Percentiles rank a stretch among this genome's conserved stretches.
phyloP scores from a whole-genome alignment of 441 rosid genomes.

The Metrosideros polymorpha region DNA sequence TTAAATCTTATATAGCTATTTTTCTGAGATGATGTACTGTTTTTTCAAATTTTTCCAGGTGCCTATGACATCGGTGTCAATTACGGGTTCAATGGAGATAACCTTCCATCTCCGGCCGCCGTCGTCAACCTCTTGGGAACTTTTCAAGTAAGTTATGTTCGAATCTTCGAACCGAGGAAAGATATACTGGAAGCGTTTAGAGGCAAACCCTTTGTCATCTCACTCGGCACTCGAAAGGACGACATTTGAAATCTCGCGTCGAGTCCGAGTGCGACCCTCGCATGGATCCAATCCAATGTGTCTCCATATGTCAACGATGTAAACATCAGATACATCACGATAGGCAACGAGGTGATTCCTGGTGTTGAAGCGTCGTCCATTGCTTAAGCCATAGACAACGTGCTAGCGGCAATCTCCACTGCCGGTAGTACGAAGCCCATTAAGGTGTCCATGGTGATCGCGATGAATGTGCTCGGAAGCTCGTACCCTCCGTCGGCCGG shows the following conservation, averaged over 20 bases:
- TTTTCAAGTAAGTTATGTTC: neutral
- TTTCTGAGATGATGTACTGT: neutral
- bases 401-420: neutral
- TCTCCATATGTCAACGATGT: conserved; percentile 11
- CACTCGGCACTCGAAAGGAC: conserved; percentile 9
- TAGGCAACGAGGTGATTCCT: conserved; percentile 22
- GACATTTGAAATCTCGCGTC: conserved; percentile 4
- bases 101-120: conserved; percentile 17
- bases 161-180: conserved; percentile 13
- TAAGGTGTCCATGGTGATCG: conserved; percentile 11
- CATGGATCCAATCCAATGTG: conserved; percentile 17
- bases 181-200: conserved; percentile 10
- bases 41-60: neutral
- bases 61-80: neutral
- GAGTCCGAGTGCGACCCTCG: neutral
- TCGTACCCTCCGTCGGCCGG: conserved; percentile 28
- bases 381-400: conserved; percentile 9
- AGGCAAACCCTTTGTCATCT: conserved; percentile 3
- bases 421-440: neutral
- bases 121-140: conserved; percentile 1
- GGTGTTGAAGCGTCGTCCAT: neutral
- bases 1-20: neutral
- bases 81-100: conserved; percentile 17
- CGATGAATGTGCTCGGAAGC: neutral
- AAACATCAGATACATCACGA: neutral